phyloP scores from a whole-genome alignment of 768 basidiomycete genomes.

The Termitomyces sp. region DNA sequence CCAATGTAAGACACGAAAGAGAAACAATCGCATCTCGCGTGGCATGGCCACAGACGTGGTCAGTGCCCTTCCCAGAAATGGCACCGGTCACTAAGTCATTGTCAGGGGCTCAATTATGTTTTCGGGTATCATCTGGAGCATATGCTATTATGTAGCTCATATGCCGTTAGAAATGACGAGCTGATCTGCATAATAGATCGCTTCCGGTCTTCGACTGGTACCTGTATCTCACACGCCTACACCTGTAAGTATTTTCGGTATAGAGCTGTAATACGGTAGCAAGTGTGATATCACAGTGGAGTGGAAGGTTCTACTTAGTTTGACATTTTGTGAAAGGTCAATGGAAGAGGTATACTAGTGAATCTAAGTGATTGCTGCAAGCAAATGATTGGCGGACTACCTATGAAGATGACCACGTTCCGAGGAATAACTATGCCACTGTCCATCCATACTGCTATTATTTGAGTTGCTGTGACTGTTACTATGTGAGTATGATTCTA shows the following conservation, averaged over 20 bases:
- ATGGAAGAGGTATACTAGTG: slow-evolving; percentile 19
- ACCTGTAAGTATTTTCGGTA: not conserved
- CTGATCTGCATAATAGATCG: slow-evolving; percentile 23
- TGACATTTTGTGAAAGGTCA: not conserved
- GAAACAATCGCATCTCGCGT: not conserved
- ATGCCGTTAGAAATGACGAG: slow-evolving; percentile 24
- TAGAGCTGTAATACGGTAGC: not conserved
- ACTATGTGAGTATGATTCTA: slow-evolving; percentile 42
- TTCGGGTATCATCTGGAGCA: slow-evolving; percentile 14
- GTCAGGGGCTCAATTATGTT: not conserved
- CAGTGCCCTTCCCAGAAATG: not conserved
- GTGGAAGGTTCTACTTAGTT: not conserved
- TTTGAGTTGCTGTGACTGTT: slow-evolving; percentile 25
- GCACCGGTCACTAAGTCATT: slow-evolving; percentile 14
- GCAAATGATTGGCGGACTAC: slow-evolving; percentile 30
- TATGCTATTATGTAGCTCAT: slow-evolving; percentile 5
- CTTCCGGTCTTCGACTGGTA: slow-evolving; percentile 9
- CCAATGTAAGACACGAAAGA: not conserved
- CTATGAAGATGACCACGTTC: slow-evolving; percentile 63
- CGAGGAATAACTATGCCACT: slow-evolving; percentile 65
- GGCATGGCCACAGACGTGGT: not conserved
- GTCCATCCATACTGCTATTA: slow-evolving; percentile 47
- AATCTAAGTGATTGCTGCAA: slow-evolving; percentile 10
- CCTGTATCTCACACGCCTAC: not conserved
- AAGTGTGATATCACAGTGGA: not conserved